A percentile compares a stretch with the other conserved stretches of the same genome.
These are phyloP conservation scores for Fusarium austroafricanum DNA, from an alignment of 2,329 filamentous ascomycete species.

Conservation along the genomic window DNA sequence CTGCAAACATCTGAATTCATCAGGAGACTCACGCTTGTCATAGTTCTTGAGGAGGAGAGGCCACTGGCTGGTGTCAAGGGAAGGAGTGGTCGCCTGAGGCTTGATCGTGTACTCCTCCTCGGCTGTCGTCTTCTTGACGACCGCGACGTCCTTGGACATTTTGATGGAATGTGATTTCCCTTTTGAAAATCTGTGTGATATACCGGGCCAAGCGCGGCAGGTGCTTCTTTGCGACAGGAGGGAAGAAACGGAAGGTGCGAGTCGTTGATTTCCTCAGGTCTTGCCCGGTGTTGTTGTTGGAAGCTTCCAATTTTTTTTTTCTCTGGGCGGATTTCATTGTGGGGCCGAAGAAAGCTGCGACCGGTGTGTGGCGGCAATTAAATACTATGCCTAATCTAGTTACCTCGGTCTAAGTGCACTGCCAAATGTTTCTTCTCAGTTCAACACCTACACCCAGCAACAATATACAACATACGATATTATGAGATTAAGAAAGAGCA, in stretches of 20 bases:
- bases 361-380: constrained; percentile 41
- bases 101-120: constrained; percentile 87
- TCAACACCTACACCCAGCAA: no score
- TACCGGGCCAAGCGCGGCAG: constrained; percentile 46
- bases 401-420: background rate
- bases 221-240: constrained; percentile 43
- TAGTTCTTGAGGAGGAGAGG: constrained; percentile 97
- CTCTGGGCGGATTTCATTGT: constrained; percentile 47
- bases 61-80: constrained; percentile 88
- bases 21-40: constrained; percentile 77
- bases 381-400: constrained; percentile 20
- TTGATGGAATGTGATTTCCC: constrained; percentile 34
- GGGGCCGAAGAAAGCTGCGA: constrained; percentile 45
- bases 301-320: constrained; percentile 52
- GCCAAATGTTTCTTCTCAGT: no score
- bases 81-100: constrained; percentile 83
- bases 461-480: no score
- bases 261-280: constrained; percentile 48
- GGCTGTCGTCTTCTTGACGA: constrained; percentile 49
- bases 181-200: constrained; percentile 37
- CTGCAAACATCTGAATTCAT: background rate
- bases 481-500: no score
- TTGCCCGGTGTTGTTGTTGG: constrained; percentile 48
- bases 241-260: constrained; percentile 44
- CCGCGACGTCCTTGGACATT: constrained; percentile 62